Conservation (phyloP, 139 green algal genomes). For the Haematococcus sp. region DNA sequence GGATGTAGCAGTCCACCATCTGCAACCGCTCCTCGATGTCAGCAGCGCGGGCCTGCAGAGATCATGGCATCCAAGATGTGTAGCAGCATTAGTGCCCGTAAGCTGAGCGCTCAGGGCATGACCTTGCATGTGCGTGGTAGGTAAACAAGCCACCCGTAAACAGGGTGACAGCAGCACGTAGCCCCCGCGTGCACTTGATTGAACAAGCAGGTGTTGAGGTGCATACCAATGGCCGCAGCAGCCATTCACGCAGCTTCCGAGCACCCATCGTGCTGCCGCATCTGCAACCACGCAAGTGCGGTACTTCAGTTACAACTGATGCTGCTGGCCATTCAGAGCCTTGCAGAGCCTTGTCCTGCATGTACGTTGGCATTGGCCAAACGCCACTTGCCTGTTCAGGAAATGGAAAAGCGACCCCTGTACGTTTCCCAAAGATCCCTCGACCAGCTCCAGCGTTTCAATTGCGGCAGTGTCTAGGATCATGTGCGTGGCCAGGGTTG, state of each 20-base stretch:
- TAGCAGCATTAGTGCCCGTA: neutral
- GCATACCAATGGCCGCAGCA: too few species aligned
- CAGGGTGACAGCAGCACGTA: too few species aligned
- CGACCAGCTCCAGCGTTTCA: slow-evolving; percentile 44
- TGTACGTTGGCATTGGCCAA: neutral
- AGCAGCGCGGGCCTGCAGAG: slow-evolving; percentile 16
- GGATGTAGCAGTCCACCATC: slow-evolving; percentile 28
- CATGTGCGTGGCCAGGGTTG: slow-evolving; percentile 18
- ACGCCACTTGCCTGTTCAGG: slow-evolving; percentile 37
- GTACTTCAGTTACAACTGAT: too few species aligned
- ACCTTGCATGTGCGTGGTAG: too few species aligned
- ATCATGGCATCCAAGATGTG: neutral
- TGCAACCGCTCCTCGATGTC: slow-evolving; percentile 39
- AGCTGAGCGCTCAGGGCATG: neutral
- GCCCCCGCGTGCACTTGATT: too few species aligned
- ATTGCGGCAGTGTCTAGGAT: slow-evolving; percentile 55
- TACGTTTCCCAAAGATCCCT: slow-evolving; percentile 29
- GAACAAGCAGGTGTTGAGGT: too few species aligned
- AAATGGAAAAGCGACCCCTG: slow-evolving; percentile 49
- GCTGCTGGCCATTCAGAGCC: too few species aligned
- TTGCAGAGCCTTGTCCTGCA: neutral
- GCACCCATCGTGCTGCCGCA: too few species aligned
- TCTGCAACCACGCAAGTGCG: too few species aligned
- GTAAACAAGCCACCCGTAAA: too few species aligned
- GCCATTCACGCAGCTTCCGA: too few species aligned